phyloP scores from a whole-genome alignment of 2,329 filamentous ascomycete genomes.

The Paecilomyces fulvus region DNA sequence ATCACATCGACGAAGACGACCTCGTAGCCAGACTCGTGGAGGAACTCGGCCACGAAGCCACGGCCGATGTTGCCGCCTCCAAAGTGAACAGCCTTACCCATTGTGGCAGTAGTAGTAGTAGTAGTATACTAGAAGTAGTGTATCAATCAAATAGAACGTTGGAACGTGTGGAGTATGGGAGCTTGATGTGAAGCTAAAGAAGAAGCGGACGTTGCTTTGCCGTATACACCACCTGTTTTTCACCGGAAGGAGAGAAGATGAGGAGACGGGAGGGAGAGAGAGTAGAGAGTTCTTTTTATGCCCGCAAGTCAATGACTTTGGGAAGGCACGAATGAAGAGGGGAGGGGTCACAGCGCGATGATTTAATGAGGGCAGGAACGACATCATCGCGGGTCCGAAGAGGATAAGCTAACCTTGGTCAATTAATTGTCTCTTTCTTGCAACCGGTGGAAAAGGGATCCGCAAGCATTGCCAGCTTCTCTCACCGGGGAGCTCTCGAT shows the following conservation, averaged over 20 bases:
- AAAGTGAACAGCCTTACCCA: constrained; percentile 66
- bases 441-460: too few species aligned
- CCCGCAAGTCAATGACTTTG: neutral
- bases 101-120: constrained; percentile 11
- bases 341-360: neutral
- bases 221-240: neutral
- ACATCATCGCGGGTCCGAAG: neutral
- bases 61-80: constrained; percentile 81
- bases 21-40: constrained; percentile 90
- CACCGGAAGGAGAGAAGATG: constrained; percentile 4
- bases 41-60: constrained; percentile 82
- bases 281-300: constrained; percentile 4
- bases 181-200: neutral
- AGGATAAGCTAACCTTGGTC: neutral
- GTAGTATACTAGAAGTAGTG: too few species aligned
- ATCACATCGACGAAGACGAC: constrained; percentile 95
- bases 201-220: too few species aligned
- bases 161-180: constrained; percentile 1
- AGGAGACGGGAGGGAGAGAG: constrained; percentile 7
- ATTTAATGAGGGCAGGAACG: neutral
- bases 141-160: neutral
- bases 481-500: neutral
- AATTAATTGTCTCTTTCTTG: too few species aligned
- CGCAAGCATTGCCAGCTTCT: too few species aligned
- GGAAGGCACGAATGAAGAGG: neutral